Conservation (phyloP, 176 grass and related monocot genomes). For the Avena sativa region DNA sequence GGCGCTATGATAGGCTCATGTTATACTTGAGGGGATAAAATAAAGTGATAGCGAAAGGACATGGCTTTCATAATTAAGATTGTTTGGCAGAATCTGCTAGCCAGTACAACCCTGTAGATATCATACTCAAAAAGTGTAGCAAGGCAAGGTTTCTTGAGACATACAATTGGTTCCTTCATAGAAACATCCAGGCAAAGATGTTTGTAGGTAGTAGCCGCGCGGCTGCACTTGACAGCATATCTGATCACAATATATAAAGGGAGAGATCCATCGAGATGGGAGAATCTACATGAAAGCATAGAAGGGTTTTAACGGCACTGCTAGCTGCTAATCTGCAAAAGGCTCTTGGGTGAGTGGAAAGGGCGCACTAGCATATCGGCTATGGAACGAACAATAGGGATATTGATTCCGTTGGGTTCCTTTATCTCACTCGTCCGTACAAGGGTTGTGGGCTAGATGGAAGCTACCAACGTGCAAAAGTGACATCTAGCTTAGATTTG, state of each 20-base stretch:
- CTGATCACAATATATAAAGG: conserved; percentile 46
- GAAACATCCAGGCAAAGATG: conserved; percentile 52
- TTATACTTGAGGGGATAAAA: conserved; percentile 55
- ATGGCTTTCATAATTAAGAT: conserved; percentile 50
- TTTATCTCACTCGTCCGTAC: conserved; percentile 52
- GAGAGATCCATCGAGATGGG: conserved; percentile 47
- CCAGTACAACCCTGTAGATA: conserved; percentile 38
- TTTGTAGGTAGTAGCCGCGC: conserved; percentile 31
- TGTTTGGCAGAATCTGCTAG: conserved; percentile 58
- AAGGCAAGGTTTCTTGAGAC: conserved; percentile 49
- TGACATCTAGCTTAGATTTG: conserved; percentile 39
- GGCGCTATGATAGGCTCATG: conserved; percentile 60
- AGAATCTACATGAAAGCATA: conserved; percentile 48
- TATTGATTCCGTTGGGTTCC: conserved; percentile 43
- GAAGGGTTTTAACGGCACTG: conserved; percentile 41
- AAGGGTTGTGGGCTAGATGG: conserved; percentile 38
- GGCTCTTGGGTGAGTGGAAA: conserved; percentile 45
- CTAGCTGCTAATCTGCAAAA: conserved; percentile 38
- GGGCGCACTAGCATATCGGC: conserved; percentile 40
- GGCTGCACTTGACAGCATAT: conserved; percentile 50
- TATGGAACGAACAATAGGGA: conserved; percentile 30
- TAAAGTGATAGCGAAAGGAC: conserved; percentile 53
- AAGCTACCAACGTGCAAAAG: conserved; percentile 59
- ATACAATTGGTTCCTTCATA: conserved; percentile 50
- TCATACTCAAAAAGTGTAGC: conserved; percentile 46